Evolutionary conservation across 441 rosid species (phyloP).

Genomic region (Erodium trifolium): DNA sequence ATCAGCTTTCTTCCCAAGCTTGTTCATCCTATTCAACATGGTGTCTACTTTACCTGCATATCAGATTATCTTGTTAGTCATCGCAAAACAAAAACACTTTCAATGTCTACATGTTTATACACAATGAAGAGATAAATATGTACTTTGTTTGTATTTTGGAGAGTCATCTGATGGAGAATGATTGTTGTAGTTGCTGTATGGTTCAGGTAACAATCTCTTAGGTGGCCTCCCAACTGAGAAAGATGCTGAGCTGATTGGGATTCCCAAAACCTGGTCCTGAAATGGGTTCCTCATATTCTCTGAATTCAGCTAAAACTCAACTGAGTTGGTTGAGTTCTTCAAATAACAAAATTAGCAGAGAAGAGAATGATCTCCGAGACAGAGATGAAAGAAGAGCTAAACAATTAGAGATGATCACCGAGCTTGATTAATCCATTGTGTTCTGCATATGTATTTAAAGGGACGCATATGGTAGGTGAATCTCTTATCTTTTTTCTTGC

Average conservation of each 20-base stretch:
- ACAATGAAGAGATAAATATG: background rate
- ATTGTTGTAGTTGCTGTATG: background rate
- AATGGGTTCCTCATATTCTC: background rate
- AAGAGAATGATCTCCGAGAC: background rate
- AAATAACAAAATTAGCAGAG: background rate
- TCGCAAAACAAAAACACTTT: background rate
- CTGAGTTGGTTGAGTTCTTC: background rate
- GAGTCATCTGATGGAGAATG: conserved; percentile 5
- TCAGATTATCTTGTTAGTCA: conserved; percentile 2
- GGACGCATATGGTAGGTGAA: background rate
- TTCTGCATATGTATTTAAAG: conserved; percentile 5
- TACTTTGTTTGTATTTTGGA: conserved; percentile 8
- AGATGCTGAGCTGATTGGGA: conserved; percentile 11
- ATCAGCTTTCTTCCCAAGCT: conserved; percentile 11
- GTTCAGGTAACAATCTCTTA: background rate
- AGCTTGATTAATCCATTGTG: background rate
- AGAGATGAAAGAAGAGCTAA: background rate
- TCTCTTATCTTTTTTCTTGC: background rate
- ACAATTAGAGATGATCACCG: background rate
- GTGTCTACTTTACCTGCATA: conserved; percentile 8
- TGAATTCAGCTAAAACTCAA: background rate
- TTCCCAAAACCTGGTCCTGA: conserved; percentile 9
- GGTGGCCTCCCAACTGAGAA: conserved; percentile 7
- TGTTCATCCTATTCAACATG: conserved; percentile 14
- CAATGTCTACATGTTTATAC: background rate